Evolutionary conservation across 495 filamentous ascomycete genomes (phyloP).

Genomic region (Tuber brumale): DNA sequence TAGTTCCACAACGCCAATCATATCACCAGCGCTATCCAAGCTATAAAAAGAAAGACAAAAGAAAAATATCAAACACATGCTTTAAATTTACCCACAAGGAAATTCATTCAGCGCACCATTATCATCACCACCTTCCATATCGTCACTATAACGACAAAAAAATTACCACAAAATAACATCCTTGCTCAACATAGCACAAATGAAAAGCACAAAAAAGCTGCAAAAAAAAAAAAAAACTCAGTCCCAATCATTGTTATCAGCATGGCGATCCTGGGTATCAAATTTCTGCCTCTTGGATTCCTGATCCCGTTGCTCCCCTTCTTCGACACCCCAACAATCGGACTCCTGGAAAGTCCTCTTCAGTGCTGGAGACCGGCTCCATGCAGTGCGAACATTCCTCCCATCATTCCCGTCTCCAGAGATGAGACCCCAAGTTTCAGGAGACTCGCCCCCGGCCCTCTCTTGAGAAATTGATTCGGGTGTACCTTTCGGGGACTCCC

Average conservation of each 20-base stretch:
- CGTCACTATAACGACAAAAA: neutral
- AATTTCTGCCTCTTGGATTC: neutral
- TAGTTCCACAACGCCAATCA: neutral
- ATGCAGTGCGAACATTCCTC: neutral
- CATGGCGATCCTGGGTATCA: neutral
- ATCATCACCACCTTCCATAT: neutral
- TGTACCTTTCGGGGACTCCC: neutral
- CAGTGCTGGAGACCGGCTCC: neutral
- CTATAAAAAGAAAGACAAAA: neutral
- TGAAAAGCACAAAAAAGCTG: neutral
- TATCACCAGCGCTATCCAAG: neutral
- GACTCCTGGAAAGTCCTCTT: neutral
- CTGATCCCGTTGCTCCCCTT: neutral
- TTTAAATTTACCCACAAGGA: neutral
- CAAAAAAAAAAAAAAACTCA: neutral
- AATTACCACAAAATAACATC: neutral
- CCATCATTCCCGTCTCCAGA: neutral
- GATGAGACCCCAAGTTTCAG: neutral
- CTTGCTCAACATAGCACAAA: neutral
- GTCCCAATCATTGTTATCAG: neutral
- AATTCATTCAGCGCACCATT: neutral
- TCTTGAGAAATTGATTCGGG: neutral
- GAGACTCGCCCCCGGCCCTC: neutral
- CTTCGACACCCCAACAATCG: neutral
- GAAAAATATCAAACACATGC: neutral